Percentiles rank a stretch among this genome's conserved stretches.
Evolutionary conservation across 2,329 filamentous ascomycete genomes (phyloP).

Genomic region (Talaromyces sp.): DNA sequence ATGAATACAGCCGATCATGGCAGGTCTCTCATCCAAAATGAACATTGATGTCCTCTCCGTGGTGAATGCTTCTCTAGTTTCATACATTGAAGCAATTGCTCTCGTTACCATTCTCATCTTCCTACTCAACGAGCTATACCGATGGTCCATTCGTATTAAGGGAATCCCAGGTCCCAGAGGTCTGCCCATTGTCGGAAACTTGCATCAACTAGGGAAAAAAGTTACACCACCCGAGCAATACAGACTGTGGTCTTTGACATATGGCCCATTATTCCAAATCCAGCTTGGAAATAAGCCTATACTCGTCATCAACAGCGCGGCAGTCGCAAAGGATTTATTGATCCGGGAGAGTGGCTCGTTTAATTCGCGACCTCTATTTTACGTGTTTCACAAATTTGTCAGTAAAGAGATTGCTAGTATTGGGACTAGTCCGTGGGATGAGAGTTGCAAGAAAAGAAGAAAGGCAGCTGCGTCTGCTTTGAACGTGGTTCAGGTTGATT

Average conservation of each 20-base stretch:
- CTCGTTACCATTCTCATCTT: neutral
- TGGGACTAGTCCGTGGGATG: conserved; percentile 16
- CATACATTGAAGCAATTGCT: neutral
- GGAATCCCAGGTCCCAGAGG: conserved; percentile 9
- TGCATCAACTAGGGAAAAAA: neutral
- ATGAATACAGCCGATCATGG: neutral
- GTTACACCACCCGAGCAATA: conserved; percentile 32
- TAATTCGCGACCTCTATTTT: conserved; percentile 40
- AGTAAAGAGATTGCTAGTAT: conserved; percentile 16
- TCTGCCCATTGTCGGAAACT: conserved; percentile 5
- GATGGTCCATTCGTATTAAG: conserved; percentile 7
- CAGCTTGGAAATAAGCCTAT: conserved; percentile 43
- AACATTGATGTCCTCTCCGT: neutral
- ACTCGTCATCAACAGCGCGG: conserved; percentile 41
- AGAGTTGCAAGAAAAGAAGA: conserved; percentile 16
- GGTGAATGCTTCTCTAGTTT: neutral
- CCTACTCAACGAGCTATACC: conserved; percentile 7
- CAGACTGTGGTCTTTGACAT: conserved; percentile 38
- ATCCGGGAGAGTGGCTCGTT: conserved; percentile 39
- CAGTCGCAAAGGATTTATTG: conserved; percentile 38
- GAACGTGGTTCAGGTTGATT: conserved; percentile 14
- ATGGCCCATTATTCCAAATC: conserved; percentile 44
- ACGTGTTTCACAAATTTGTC: conserved; percentile 42
- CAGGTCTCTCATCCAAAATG: neutral
- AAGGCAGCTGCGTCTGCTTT: conserved; percentile 15